Conservation (phyloP, 2,329 filamentous ascomycete genomes). For the Sphaerulina vaccinii region DNA sequence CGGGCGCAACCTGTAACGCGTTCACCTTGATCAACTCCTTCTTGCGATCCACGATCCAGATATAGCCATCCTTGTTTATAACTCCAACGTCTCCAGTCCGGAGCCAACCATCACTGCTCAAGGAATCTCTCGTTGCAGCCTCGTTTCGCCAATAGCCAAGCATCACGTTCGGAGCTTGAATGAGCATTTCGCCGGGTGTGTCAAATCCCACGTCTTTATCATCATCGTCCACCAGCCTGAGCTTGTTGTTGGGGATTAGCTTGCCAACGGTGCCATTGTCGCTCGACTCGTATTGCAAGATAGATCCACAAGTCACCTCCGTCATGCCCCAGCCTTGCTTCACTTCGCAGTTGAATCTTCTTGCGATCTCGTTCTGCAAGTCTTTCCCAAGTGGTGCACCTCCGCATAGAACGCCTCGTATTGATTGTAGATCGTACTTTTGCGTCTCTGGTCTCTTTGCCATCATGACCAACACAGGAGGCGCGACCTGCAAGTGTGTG, state of each 20-base stretch:
- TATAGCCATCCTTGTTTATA: constrained; percentile 34
- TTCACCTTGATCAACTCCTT: constrained; percentile 29
- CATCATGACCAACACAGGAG: constrained; percentile 47
- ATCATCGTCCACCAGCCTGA: constrained; percentile 43
- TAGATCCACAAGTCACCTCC: constrained; percentile 44
- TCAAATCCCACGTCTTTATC: constrained; percentile 42
- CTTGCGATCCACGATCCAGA: constrained; percentile 41
- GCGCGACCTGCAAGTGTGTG: constrained; percentile 43
- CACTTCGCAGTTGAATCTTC: constrained; percentile 38
- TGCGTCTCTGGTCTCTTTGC: constrained; percentile 44
- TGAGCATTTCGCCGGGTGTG: constrained; percentile 42
- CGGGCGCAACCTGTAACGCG: constrained; percentile 31
- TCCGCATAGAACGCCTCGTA: constrained; percentile 43
- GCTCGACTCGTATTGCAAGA: constrained; percentile 37
- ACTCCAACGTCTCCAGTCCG: constrained; percentile 39
- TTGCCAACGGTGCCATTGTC: constrained; percentile 42
- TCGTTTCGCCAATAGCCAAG: constrained; percentile 45
- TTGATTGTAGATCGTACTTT: constrained; percentile 43
- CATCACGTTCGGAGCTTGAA: constrained; percentile 44
- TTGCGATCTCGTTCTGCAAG: constrained; percentile 42
- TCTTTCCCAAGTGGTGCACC: constrained; percentile 46
- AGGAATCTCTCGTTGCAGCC: constrained; percentile 39
- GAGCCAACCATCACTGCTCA: constrained; percentile 42
- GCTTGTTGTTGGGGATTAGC: constrained; percentile 41
- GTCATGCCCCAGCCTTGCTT: constrained; percentile 44